These are phyloP conservation scores for Metarhizium sp. DNA, from an alignment of 2,329 filamentous ascomycete genomes.

Conservation along the genomic window DNA sequence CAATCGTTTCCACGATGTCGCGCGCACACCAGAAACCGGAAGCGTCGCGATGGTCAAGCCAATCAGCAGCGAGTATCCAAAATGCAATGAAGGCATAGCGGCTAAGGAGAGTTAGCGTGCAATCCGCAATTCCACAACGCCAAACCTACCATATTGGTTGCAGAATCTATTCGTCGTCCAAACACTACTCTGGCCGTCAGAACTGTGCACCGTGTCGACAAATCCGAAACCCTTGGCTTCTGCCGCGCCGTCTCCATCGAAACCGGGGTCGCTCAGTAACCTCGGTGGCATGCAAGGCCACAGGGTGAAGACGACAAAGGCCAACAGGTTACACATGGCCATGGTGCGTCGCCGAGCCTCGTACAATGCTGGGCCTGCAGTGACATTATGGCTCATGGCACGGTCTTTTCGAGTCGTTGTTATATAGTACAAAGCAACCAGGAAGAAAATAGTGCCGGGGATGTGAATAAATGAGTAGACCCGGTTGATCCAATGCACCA, in stretches of 20 bases:
- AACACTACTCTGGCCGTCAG: conserved; percentile 46
- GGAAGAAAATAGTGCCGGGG: no score
- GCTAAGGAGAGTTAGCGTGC: no score
- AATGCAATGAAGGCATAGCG: conserved; percentile 59
- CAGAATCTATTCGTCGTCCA: conserved; percentile 61
- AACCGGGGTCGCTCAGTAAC: no score
- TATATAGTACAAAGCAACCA: no score
- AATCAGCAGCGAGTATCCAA: conserved; percentile 66
- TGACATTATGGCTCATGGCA: conserved; percentile 15
- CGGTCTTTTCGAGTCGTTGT: no score
- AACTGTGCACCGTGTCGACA: conserved; percentile 49
- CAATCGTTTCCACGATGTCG: conserved; percentile 40
- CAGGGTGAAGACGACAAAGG: conserved; percentile 52
- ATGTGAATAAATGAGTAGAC: no score
- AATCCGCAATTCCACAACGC: no score
- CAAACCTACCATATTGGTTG: conserved; percentile 57
- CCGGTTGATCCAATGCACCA: no score
- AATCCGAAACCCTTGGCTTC: conserved; percentile 15
- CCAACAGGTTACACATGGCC: conserved; percentile 51
- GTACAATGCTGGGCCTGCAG: conserved; percentile 38
- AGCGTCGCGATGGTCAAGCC: conserved; percentile 60
- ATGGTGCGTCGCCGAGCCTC: conserved; percentile 48
- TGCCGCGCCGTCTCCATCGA: no score
- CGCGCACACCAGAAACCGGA: conserved; percentile 47
- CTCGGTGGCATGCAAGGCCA: conserved; percentile 51